These are phyloP conservation scores for Prunus yedoensis DNA, from an alignment of 331 rosid genomes.

Conservation along the genomic window DNA sequence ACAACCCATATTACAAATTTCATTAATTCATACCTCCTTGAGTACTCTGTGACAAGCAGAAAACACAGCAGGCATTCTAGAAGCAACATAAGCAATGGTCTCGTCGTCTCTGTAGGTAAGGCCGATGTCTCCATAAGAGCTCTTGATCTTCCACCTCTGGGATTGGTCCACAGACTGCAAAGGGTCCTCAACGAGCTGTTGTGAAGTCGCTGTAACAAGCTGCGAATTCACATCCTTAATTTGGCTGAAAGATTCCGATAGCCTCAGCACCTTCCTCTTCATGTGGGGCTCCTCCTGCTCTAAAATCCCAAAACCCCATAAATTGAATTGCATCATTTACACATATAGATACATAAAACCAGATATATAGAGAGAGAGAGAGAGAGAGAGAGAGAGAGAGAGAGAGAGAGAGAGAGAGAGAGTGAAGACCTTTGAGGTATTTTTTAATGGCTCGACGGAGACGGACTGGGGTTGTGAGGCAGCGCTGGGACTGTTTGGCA, in stretches of 20 bases:
- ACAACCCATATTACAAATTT: background rate
- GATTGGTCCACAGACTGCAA: slow-evolving; percentile 56
- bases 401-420: background rate
- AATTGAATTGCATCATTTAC: slow-evolving; percentile 2
- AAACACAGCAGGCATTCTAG: slow-evolving; percentile 96
- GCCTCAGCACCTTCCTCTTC: slow-evolving; percentile 78
- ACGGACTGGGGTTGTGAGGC: slow-evolving; percentile 67
- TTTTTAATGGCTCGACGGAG: slow-evolving; percentile 88
- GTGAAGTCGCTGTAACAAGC: slow-evolving; percentile 51
- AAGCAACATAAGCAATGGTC: slow-evolving; percentile 82
- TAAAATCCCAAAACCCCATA: slow-evolving; percentile 38
- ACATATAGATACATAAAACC: background rate
- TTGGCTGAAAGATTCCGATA: slow-evolving; percentile 66
- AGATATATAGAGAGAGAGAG: background rate
- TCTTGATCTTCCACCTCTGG: slow-evolving; percentile 89
- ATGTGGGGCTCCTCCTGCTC: slow-evolving; percentile 84
- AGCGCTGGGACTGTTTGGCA: slow-evolving; percentile 79
- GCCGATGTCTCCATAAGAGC: slow-evolving; percentile 91
- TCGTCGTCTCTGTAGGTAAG: slow-evolving; percentile 67
- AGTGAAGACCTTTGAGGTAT: slow-evolving; percentile 66
- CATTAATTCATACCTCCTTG: slow-evolving; percentile 56
- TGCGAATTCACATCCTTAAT: slow-evolving; percentile 73
- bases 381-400: background rate
- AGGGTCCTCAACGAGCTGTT: slow-evolving; percentile 83
- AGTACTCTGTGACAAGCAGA: slow-evolving; percentile 89